These are phyloP conservation scores for Leonotis leonurus DNA, from an alignment of 257 asterid genomes.

Conservation along the genomic window DNA sequence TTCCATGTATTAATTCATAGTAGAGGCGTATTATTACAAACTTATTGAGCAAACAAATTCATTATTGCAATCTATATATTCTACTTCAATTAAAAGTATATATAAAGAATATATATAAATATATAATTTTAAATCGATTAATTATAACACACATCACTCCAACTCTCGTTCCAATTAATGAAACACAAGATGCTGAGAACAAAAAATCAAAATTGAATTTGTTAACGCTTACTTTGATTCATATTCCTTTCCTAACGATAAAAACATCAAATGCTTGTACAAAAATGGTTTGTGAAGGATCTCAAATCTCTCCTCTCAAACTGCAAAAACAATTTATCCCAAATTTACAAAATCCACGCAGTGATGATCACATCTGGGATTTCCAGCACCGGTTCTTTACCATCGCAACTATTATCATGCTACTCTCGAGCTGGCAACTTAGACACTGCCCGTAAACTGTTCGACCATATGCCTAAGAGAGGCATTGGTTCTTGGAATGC, in stretches of 20 bases:
- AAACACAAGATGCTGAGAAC: no score
- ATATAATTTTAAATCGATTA: no score
- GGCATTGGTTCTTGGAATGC: conserved; percentile 64
- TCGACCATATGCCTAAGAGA: conserved; percentile 49
- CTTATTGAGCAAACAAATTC: no score
- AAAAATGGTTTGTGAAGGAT: conserved; percentile 31
- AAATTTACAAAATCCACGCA: conserved; percentile 49
- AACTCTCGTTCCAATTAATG: no score
- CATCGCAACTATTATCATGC: conserved; percentile 38
- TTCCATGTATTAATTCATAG: no score
- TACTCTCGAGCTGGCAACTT: conserved; percentile 37
- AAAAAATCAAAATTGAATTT: no score
- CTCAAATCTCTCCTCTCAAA: conserved; percentile 28
- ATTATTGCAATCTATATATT: no score
- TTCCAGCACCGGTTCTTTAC: conserved; percentile 21
- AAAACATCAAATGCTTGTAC: conserved; percentile 35
- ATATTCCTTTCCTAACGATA: neutral
- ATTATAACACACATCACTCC: no score
- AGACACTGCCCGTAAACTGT: conserved; percentile 42
- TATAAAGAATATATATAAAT: no score
- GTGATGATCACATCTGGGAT: conserved; percentile 46
- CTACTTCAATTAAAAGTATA: no score
- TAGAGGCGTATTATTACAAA: no score
- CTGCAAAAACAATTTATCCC: conserved; percentile 33
- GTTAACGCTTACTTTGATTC: no score